Evolutionary conservation across 768 basidiomycete genomes (phyloP).

Genomic region (Lactarius deliciosus): DNA sequence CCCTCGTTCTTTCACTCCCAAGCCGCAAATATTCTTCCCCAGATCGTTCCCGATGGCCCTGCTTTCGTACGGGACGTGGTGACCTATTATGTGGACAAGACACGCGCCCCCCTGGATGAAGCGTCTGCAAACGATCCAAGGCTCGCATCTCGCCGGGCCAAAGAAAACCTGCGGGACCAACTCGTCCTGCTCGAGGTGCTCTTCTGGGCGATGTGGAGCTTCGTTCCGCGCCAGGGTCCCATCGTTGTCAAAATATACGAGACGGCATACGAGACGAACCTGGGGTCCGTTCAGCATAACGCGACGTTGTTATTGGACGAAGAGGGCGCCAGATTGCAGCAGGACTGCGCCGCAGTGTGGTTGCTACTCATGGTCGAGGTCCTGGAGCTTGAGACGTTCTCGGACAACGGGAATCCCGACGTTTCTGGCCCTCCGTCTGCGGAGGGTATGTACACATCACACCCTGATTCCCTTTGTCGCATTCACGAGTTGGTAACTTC

Average conservation of each 20-base stretch:
- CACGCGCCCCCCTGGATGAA: slow-evolving; percentile 48
- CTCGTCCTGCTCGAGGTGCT: slow-evolving; percentile 79
- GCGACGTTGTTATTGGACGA: slow-evolving; percentile 69
- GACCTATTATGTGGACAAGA: slow-evolving; percentile 58
- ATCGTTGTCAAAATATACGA: slow-evolving; percentile 64
- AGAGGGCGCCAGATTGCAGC: slow-evolving; percentile 60
- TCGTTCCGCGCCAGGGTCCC: slow-evolving; percentile 61
- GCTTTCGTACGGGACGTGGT: slow-evolving; percentile 64
- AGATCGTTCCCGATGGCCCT: slow-evolving; percentile 61
- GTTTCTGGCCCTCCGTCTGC: slow-evolving; percentile 51
- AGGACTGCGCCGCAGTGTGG: slow-evolving; percentile 74
- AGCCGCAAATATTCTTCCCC: slow-evolving; percentile 53
- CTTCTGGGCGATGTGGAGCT: slow-evolving; percentile 87
- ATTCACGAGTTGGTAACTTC: slow-evolving; percentile 68
- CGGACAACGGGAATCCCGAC: slow-evolving; percentile 51
- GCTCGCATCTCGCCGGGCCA: slow-evolving; percentile 64
- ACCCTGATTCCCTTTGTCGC: slow-evolving; percentile 58
- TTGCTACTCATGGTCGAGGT: slow-evolving; percentile 77
- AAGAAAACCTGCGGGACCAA: slow-evolving; percentile 76
- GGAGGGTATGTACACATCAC: slow-evolving; percentile 55
- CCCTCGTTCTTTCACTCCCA: slow-evolving; percentile 53
- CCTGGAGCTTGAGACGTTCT: slow-evolving; percentile 72
- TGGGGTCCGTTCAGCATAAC: slow-evolving; percentile 65
- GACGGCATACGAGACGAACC: slow-evolving; percentile 59
- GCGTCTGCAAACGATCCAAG: slow-evolving; percentile 51